Evolutionary conservation across 768 basidiomycete species (phyloP).

Genomic region (Mycena leptocephala): DNA sequence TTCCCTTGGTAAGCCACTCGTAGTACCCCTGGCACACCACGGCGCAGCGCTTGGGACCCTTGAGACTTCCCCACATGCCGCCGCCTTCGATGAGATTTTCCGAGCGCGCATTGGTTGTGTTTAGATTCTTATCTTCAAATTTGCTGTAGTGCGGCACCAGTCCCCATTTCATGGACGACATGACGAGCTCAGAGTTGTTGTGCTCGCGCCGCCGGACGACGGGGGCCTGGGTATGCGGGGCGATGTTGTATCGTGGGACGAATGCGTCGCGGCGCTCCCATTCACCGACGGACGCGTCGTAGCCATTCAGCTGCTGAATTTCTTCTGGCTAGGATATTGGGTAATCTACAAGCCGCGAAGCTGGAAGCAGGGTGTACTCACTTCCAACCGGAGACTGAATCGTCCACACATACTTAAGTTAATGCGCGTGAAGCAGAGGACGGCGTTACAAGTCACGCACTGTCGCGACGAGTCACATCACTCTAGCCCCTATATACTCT

Average conservation of each 20-base stretch:
- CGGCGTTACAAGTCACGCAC: too few species aligned
- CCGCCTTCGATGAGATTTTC: constrained; percentile 85
- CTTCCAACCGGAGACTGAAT: neutral
- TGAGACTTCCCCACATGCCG: constrained; percentile 90
- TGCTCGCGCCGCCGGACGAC: constrained; percentile 71
- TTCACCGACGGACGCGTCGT: constrained; percentile 63
- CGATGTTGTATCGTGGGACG: constrained; percentile 84
- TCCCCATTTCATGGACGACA: constrained; percentile 95
- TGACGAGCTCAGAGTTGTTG: constrained; percentile 54
- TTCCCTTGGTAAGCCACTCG: constrained; percentile 93
- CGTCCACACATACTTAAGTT: constrained; percentile 14
- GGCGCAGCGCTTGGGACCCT: constrained; percentile 89
- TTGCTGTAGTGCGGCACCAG: constrained; percentile 90
- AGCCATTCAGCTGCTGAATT: constrained; percentile 62
- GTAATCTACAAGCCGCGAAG: constrained; percentile 1
- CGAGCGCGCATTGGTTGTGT: constrained; percentile 92
- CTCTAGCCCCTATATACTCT: too few species aligned
- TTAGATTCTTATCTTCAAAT: constrained; percentile 77
- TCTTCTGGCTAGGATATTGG: constrained; percentile 50
- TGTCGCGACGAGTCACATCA: too few species aligned
- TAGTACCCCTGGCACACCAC: constrained; percentile 93
- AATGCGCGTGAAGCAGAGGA: too few species aligned
- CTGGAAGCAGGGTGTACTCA: neutral
- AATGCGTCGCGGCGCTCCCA: constrained; percentile 77
- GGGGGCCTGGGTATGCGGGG: constrained; percentile 85